Conservation (phyloP, 2,329 filamentous ascomycete genomes). For the Colletotrichum incanum region DNA sequence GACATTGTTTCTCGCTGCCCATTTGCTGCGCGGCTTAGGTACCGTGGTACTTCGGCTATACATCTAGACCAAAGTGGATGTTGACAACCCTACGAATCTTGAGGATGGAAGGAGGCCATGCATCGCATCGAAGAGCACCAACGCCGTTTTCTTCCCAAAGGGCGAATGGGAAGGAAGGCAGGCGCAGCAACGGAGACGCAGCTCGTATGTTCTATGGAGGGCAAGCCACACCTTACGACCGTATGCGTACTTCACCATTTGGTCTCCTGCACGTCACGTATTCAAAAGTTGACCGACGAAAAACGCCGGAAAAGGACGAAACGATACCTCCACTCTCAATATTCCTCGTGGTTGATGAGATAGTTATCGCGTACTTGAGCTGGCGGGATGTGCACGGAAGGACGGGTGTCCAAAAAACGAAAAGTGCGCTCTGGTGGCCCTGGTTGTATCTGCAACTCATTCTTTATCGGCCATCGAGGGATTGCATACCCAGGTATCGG, state of each 20-base stretch:
- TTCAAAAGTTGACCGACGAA: not conserved
- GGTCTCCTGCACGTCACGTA: not conserved
- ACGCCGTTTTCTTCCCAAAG: no score
- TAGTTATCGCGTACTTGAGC: no score
- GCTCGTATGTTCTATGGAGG: no score
- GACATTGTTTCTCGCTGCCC: not conserved
- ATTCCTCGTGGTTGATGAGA: no score
- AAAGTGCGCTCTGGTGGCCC: no score
- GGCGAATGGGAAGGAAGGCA: no score
- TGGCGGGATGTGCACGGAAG: no score
- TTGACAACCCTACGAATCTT: not conserved
- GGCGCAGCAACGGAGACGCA: no score
- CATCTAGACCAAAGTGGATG: conserved; percentile 4
- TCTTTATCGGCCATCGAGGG: no score
- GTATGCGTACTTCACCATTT: not conserved
- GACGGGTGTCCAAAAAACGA: no score
- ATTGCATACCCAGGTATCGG: not conserved
- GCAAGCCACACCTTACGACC: not conserved
- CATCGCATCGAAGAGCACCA: no score
- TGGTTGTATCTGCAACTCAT: no score
- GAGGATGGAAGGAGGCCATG: conserved; percentile 10
- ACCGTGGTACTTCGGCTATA: conserved; percentile 8
- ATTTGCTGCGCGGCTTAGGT: not conserved
- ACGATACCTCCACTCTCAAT: not conserved
- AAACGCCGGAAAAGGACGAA: not conserved